Base-by-base conservation (phyloP, 2,329 filamentous ascomycete genomes). In the Stagonosporopsis tanaceti region DNA sequence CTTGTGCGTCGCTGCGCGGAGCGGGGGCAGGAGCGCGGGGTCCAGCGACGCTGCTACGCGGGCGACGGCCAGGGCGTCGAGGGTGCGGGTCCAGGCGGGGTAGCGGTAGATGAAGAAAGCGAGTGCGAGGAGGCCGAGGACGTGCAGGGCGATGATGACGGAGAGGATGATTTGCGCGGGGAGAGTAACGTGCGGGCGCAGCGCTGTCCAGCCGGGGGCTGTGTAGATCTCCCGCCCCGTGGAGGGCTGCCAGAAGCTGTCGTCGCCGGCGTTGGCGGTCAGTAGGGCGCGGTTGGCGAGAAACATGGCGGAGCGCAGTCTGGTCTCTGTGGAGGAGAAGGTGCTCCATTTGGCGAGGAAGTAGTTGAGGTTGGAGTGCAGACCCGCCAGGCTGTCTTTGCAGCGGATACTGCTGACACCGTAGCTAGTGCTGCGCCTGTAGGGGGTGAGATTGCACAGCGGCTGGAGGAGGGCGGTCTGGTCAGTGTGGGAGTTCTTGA, bases 1-100 rank as follows among this genome's bases (percentile, higher is more conserved):
- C 22, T 28, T 27, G 20, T 4, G 27, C 20, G 48, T 11, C 20
- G 22, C 6, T 8, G 24, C n/a, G 12, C 34, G 2, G 3, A 55
- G 22, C 2, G 40, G 40, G 7, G 46, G 53, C 1, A 56, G n/a
- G 0, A 50, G 20, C 2, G 34, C 3, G 2, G 40, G 4, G 28
- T 56, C 53, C 14, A 56, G 1, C 6, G 7, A 15, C 2, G 48
- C 42, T 2, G 41, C 53, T 14, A 60, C 35, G 17, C 57, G 37
- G 6, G 57, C 57, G 7, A 60, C n/a, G 24, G 57, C 57, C 48
- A 53, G 53, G 0, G 57, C 44, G 25, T 60, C 41, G 5, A 60
- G 50, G 2, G 45, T 42, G n/a, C 48, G 39, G 9, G 57, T 60
- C 57, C 53, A 60, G 1, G 44, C 50, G 6, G 53, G 53, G 25